Percentiles rank a stretch among this genome's conserved stretches.
These are phyloP conservation scores for Acorus gramineus DNA, from an alignment of 106 monocot genomes.

Conservation along the genomic window DNA sequence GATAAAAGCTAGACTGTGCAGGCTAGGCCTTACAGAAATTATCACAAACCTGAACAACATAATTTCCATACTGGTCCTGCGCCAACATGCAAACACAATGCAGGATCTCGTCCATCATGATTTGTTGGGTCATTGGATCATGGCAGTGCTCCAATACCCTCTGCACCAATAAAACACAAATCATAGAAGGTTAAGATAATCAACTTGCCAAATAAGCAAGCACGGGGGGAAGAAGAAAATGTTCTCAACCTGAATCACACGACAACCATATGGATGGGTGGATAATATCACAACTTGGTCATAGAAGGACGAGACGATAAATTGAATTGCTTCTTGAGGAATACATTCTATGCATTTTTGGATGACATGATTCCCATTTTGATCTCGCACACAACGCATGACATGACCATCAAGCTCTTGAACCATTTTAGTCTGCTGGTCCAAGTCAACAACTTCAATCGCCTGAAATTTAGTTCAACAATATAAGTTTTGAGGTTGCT, in stretches of 20 bases:
- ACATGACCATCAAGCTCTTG: constrained; percentile 71
- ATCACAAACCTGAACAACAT: constrained; percentile 71
- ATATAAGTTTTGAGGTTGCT: too few relatives aligned
- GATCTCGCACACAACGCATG: constrained; percentile 83
- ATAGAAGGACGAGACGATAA: constrained; percentile 73
- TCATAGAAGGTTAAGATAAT: background rate
- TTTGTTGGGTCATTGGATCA: constrained; percentile 61
- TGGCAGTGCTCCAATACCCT: constrained; percentile 81
- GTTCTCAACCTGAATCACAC: constrained; percentile 61
- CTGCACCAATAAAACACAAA: constrained; percentile 14
- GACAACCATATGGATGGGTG: constrained; percentile 85
- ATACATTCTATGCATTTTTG: constrained; percentile 91
- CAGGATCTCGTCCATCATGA: constrained; percentile 86
- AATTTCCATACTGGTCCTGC: constrained; percentile 85
- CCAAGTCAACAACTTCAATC: constrained; percentile 70
- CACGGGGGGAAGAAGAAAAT: background rate
- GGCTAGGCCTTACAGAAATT: too few relatives aligned
- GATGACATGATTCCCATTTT: constrained; percentile 95
- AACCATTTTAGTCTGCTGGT: constrained; percentile 77
- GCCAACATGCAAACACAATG: constrained; percentile 67
- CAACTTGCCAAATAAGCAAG: background rate
- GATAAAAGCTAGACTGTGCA: too few relatives aligned
- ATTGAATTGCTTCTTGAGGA: constrained; percentile 74
- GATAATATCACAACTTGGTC: constrained; percentile 76
- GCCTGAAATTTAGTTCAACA: constrained; percentile 28